These are phyloP conservation scores for Mycena sanguinolenta DNA, from an alignment of 768 basidiomycete genomes.

Conservation along the genomic window DNA sequence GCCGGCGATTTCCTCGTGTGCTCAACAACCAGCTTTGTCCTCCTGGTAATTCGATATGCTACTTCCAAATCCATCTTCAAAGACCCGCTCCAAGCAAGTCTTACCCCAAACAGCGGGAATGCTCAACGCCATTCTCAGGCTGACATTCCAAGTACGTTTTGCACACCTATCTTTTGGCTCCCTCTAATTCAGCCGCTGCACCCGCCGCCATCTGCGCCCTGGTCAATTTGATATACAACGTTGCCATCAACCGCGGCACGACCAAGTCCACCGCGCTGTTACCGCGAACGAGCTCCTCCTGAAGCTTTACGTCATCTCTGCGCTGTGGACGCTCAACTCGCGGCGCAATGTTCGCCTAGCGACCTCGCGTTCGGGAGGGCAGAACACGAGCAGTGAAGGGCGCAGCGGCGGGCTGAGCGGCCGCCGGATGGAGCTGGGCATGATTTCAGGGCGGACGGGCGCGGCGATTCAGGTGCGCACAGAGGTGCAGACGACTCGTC, in stretches of 20 bases:
- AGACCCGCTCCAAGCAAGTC: background rate
- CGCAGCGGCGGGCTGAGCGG: no score
- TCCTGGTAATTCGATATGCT: background rate
- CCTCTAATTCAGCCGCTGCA: background rate
- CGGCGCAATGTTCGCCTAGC: no score
- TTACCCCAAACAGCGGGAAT: background rate
- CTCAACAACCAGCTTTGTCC: background rate
- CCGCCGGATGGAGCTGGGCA: no score
- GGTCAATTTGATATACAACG: background rate
- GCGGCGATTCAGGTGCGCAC: no score
- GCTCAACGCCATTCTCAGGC: no score
- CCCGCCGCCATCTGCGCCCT: background rate
- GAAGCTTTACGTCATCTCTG: background rate
- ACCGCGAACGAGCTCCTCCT: background rate
- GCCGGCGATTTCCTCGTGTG: background rate
- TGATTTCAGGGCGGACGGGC: no score
- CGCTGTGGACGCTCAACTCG: conserved; percentile 4
- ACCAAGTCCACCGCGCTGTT: background rate
- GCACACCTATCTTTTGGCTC: background rate
- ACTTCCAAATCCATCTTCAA: background rate
- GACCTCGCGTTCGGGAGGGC: no score
- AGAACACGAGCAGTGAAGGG: no score
- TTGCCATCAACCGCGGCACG: no score
- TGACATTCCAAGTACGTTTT: background rate
- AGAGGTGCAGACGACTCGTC: no score